Base-by-base conservation (phyloP, 2,329 filamentous ascomycete species). In the Sporothrix pseudoabietina region DNA sequence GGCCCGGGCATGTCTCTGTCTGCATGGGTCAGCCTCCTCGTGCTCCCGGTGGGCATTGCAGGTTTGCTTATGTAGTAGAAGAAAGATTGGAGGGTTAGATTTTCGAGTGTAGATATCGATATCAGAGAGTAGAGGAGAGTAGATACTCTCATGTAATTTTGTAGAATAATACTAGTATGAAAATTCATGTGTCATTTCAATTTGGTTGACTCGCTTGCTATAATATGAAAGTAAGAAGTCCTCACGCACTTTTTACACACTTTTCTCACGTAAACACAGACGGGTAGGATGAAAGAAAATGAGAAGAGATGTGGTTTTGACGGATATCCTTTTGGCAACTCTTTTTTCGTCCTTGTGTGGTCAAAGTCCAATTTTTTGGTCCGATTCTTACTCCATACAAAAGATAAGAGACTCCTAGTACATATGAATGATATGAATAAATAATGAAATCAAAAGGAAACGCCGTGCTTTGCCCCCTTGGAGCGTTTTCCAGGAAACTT, bases 401-500 rank as follows among this genome's bases (percentile, higher is more conserved):
- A 26, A 54, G 30, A 72, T 32, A 26, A 54, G 35, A 16, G 8
- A 59, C 54, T 44, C 35, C 32, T 44, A 70, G 52, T 69, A 63
- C 19, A 69, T 35, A 69, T 61, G 41, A 47, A 66, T 19, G 54
- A 35, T 22, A 26, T n/a, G 52, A 44, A 44, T 44, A 44, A 44
- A 44, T 44, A 44, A 44, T 26, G 12, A 30, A 55, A 12, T 12
- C 6, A 30, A 55, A 55, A 55, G 52, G 9, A 55, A 73, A 73
- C 72, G 72, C 72, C 72, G 12, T 73, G 66, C 54, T 55, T 55
- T 69, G 30, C 54, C 69, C 54, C 52, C 16, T 30, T 55, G 22
- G 52, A 55, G 22, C 22, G 16, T 14, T 35, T 52, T 32, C 49
- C 57, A 30, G 52, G 30, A 10, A 32, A 49, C 39, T 35, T 70